phyloP scores from a whole-genome alignment of 352 stramenopile genomes.

The Phytophthora colocasiae region DNA sequence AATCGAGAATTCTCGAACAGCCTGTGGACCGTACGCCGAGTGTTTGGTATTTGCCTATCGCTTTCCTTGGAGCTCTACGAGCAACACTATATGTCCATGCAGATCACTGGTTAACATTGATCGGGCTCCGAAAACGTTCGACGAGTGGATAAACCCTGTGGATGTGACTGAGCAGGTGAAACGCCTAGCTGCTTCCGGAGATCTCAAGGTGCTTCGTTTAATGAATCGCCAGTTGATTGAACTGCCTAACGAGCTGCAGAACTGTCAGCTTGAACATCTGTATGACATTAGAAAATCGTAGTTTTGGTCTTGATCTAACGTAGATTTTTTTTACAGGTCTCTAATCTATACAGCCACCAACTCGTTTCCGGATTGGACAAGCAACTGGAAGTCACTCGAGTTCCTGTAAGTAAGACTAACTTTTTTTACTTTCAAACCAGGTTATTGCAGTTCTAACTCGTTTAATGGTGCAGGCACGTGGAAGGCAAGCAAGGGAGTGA shows the following conservation, averaged over 20 bases:
- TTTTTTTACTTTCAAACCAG: background rate
- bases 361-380: constrained; percentile 34
- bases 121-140: constrained; percentile 13
- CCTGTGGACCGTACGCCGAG: constrained; percentile 18
- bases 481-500: constrained; percentile 22
- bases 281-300: constrained; percentile 12
- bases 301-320: background rate
- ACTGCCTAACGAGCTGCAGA: constrained; percentile 35
- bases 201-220: constrained; percentile 47
- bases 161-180: constrained; percentile 36
- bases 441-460: background rate
- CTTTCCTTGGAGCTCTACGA: constrained; percentile 19
- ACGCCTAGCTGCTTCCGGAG: constrained; percentile 30
- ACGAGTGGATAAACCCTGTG: constrained; percentile 36
- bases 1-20: constrained; percentile 20
- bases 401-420: constrained; percentile 50
- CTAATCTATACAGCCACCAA: constrained; percentile 42
- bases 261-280: constrained; percentile 49
- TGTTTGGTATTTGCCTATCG: constrained; percentile 39
- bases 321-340: constrained; percentile 24
- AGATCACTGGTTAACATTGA: constrained; percentile 44
- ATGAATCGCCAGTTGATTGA: constrained; percentile 41
- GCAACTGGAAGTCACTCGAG: constrained; percentile 39
- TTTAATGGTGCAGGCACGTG: constrained; percentile 1
- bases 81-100: constrained; percentile 39